Percentiles rank a stretch among this genome's conserved stretches.
phyloP scores from a whole-genome alignment of 345 rosid genomes.

The Eucalyptus cloeziana region DNA sequence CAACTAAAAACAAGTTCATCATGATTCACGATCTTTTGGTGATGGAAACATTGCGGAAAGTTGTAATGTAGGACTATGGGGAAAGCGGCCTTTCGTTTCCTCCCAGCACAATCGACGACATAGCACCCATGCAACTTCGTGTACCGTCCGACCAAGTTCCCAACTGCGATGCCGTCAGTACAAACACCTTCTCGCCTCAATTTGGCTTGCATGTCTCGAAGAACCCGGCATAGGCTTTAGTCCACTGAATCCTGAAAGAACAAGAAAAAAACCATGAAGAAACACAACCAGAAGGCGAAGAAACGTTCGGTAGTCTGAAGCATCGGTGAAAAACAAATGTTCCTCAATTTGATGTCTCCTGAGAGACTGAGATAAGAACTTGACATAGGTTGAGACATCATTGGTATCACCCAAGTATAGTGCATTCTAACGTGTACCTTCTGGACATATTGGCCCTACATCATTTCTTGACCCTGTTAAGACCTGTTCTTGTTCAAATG shows the following conservation, averaged over 20 bases:
- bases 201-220: slow-evolving; percentile 30
- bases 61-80: not conserved
- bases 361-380: not conserved
- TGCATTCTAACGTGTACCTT: no score
- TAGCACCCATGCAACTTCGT: slow-evolving; percentile 39
- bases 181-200: slow-evolving; percentile 36
- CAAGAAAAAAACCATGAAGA: not conserved
- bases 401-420: not conserved
- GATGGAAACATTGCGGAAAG: not conserved
- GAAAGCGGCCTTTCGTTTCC: slow-evolving; percentile 15
- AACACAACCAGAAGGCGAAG: not conserved
- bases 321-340: not conserved
- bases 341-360: not conserved
- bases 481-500: not conserved
- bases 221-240: slow-evolving; percentile 31
- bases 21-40: not conserved
- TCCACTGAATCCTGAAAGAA: slow-evolving; percentile 23
- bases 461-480: not conserved
- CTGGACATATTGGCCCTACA: not conserved
- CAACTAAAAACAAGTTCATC: not conserved
- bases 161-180: slow-evolving; percentile 36
- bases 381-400: slow-evolving; percentile 44
- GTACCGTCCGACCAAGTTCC: slow-evolving; percentile 37
- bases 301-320: not conserved
- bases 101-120: slow-evolving; percentile 41